Evolutionary conservation across 495 filamentous ascomycete genomes (phyloP), one percentile per base, ranked within the genome.

Genomic region (Aspergillus nidulans): DNA sequence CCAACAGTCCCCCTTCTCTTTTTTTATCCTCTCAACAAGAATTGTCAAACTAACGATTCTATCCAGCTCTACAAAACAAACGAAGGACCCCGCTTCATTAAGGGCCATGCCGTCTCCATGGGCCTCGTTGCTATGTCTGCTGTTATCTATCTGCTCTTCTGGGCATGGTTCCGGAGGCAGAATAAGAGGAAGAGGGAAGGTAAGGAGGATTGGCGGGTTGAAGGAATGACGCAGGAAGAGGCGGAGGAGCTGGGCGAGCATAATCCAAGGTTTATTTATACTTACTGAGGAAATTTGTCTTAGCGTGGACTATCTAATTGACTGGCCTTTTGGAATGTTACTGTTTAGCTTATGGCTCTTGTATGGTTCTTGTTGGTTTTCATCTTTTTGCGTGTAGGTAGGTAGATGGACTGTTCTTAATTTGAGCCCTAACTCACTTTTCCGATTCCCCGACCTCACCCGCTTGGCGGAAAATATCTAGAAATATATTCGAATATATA

Each of bases 171-270:
- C 52, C 42, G 30, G 18, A 32, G 34, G 0, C 30, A 28, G 44
- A 55, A 55, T 48, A 10, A 18, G 23, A 20, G 52, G 23, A 55
- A 55, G 36, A 6, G 40, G 2, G 12, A 21, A 23, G 52, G 52
- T 4, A 30, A 48, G 43, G 52, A 55, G 43, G 52, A 55, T 9
- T 42, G 39, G 16, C 13, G 32, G 32, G 24, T 41, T 24, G 20
- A 48, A 16, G 44, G 52, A 1, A 32, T 55, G 52, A 48, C 34
- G 13, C 43, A 55, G 24, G 52, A 55, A 13, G 52, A 55, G 43
- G 52, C 44, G 1, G 52, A 48, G 32, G 52, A 55, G 52, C 32
- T 55, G 12, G 52, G 52, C 39, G 52, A 55, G 52, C 34, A 55
- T 18, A 55, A 55, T 23, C 52, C 52, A 19, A 32, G 34, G 4